Base-by-base conservation (phyloP, 495 filamentous ascomycete species). In the Evansstolkia leycettana region DNA sequence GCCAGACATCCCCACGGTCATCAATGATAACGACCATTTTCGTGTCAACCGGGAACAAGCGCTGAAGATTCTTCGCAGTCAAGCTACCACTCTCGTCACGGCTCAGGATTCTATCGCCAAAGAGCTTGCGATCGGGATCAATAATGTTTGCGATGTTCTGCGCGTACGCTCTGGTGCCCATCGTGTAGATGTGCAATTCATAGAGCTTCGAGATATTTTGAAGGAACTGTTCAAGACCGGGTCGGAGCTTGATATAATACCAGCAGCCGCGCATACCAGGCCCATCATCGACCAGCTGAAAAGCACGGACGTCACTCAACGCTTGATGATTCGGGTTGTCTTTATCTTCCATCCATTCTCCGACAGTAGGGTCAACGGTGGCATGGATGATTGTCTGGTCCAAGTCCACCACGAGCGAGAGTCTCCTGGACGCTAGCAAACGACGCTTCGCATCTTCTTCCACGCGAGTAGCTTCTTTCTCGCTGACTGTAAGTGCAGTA, bases 11-110 rank as follows among this genome's bases (percentile, higher is more conserved):
- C 20, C 84, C 85, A 45, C 90, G 73, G 50, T 99, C 90, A 55
- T 99, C 90, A 41, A 99, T 99, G 48, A 99, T 94, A 17, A 93
- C 86, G 13, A 94, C 90, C 90, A 99, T 99, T 60, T 93, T 89
- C 7, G 88, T 95, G 59, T 94, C 90, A 28, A 92, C 83, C 11
- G 90, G 90, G 55, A 99, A 99, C 23, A 99, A 56, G 11, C 92
- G 75, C 50, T 93, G 80, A 5, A 99, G 68, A 39, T 74, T 89
- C 65, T 99, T 99, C 28, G 80, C 75, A 2, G 75, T 82, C 58
- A 95, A 72, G 50, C 81, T 94, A 26, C 87, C 88, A 52, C 87
- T 99, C 57, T 99, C 90, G 50, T 95, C 87, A 36, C 90, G 79
- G 50, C 87, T 94, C 43, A 99, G 80, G 50, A 99, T 88, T 29